Evolutionary conservation across 495 filamentous ascomycete genomes (phyloP), one percentile per base, ranked within the genome.

Genomic region (Opeltia flavorubescens): DNA sequence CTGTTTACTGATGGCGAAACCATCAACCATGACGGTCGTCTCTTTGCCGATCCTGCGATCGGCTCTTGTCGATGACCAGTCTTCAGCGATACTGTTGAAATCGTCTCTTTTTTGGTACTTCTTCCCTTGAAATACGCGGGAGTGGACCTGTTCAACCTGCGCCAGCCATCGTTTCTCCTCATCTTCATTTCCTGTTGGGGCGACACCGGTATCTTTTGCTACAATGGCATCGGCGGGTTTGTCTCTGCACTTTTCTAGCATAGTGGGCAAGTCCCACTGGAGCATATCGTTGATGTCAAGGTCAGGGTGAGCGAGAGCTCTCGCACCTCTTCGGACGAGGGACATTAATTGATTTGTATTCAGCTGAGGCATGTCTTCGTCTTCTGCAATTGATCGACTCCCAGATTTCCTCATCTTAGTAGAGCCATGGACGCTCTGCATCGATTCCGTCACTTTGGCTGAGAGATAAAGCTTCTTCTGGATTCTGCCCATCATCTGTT

Each of bases 381-480:
- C 61, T 20, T 34, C 36, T 18, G 42, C 41, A 25, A 18, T 29
- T 28, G 46, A 4, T 50, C 57, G 18, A 26, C 45, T 27, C 7
- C 51, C 54, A 20, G 59, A 55, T 51, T 64, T 63, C 42, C 60
- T 51, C 21, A 53, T 50, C 29, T 15, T 48, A 49, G 28, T 34
- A 50, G 59, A 58, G 13, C 59, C 53, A 52, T 77, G 70, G 33
- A 76, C 69, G 47, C 70, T 69, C 18, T 69, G 60, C 70, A 77
- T 74, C 2, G 66, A 66, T 50, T 78, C 77, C 1, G 73, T 78
- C 13, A 82, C 71, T 50, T 78, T 81, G 0, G 70, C 65, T 0
- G 77, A 76, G 1, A 83, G 61, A 49, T 82, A 84, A 0, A 80
- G 61, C 58, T 84, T 84, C 66, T 83, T 84, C 8, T 71, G 66